Conservation (phyloP, 768 basidiomycete species). For the Neoboletus magnificus region DNA sequence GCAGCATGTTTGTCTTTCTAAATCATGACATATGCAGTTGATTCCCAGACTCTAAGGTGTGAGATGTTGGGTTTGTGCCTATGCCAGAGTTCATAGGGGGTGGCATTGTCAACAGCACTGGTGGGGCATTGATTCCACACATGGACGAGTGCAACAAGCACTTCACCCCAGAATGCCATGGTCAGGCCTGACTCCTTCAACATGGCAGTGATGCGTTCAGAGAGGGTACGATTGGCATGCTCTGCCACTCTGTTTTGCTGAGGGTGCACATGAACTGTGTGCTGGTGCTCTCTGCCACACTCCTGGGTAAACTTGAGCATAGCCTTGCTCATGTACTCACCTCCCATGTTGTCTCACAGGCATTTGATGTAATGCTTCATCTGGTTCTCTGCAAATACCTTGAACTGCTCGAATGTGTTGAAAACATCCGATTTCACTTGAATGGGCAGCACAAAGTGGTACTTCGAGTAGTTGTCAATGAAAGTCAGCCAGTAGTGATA, state of each 20-base stretch:
- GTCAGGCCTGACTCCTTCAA: neutral
- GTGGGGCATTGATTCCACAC: too few species aligned
- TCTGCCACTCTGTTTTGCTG: too few species aligned
- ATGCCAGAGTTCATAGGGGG: too few species aligned
- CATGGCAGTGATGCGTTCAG: conserved; percentile 20
- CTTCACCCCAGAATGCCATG: too few species aligned
- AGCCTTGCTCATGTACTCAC: conserved; percentile 29
- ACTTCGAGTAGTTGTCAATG: conserved; percentile 3
- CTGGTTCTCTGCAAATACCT: conserved; percentile 23
- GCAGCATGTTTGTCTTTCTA: neutral
- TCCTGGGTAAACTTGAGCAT: conserved; percentile 9
- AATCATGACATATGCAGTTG: neutral
- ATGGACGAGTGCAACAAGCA: too few species aligned
- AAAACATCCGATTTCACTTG: conserved; percentile 25
- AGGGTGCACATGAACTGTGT: too few species aligned
- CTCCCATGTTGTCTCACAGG: conserved; percentile 28
- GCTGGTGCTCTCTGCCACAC: too few species aligned
- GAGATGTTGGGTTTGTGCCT: too few species aligned
- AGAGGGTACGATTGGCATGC: too few species aligned
- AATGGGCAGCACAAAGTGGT: conserved; percentile 20
- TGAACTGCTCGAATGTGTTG: conserved; percentile 27
- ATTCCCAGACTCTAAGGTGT: too few species aligned
- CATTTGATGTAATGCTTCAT: conserved; percentile 10
- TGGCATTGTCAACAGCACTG: too few species aligned
- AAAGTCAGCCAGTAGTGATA: conserved; percentile 10